These are phyloP conservation scores for Ilyonectria sp. DNA, from an alignment of 2,329 filamentous ascomycete genomes.

Conservation along the genomic window DNA sequence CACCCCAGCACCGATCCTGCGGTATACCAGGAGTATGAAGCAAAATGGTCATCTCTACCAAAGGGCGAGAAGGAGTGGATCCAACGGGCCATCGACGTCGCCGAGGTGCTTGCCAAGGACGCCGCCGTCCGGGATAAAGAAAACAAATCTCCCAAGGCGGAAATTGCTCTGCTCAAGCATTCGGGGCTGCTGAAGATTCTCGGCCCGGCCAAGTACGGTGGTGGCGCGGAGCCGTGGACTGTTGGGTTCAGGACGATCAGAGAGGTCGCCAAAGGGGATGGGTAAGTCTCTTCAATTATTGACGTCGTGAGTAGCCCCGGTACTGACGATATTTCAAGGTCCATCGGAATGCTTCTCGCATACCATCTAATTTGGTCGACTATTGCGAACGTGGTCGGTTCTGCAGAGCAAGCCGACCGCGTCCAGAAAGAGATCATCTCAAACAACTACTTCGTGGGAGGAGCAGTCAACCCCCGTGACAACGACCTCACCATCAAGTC, in stretches of 20 bases:
- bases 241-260: conserved; percentile 72
- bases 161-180: conserved; percentile 59
- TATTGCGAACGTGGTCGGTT: conserved; percentile 73
- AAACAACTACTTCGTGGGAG: conserved; percentile 78
- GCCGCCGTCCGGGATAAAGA: conserved; percentile 54
- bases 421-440: conserved; percentile 70
- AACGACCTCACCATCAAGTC: conserved; percentile 71
- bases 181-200: conserved; percentile 58
- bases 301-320: neutral
- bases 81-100: conserved; percentile 57
- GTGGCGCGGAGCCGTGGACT: conserved; percentile 61
- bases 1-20: conserved; percentile 52
- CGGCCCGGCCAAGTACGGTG: conserved; percentile 58
- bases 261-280: conserved; percentile 75
- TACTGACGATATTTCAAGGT: conserved; percentile 51
- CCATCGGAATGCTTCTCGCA: conserved; percentile 75
- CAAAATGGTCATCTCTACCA: conserved; percentile 55
- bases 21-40: conserved; percentile 55
- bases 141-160: conserved; percentile 58
- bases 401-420: conserved; percentile 70
- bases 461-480: conserved; percentile 77
- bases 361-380: conserved; percentile 77
- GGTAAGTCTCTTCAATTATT: conserved; percentile 53
- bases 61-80: conserved; percentile 54
- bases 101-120: conserved; percentile 53